Evolutionary conservation across 441 rosid species (phyloP).

Genomic region (Brassica hybrid): DNA sequence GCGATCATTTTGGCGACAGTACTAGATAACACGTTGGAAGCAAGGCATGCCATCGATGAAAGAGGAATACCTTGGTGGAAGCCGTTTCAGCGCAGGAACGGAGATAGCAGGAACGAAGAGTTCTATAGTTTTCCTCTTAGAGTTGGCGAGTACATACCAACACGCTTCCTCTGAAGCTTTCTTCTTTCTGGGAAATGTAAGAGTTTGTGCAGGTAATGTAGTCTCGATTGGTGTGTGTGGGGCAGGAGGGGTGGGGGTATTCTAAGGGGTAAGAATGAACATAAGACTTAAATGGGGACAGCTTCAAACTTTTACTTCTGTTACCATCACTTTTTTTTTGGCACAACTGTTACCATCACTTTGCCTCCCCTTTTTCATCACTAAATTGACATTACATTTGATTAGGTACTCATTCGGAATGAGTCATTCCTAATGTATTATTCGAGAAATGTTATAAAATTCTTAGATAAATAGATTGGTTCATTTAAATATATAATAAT

Average conservation of each 20-base stretch:
- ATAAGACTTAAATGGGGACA: background rate
- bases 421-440: too few relatives aligned
- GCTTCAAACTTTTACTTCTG: background rate
- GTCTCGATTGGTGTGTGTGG: background rate
- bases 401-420: too few relatives aligned
- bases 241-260: background rate
- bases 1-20: constrained; percentile 69
- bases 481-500: too few relatives aligned
- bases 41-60: constrained; percentile 44
- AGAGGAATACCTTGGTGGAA: constrained; percentile 92
- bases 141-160: constrained; percentile 60
- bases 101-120: constrained; percentile 74
- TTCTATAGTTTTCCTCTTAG: constrained; percentile 75
- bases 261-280: background rate
- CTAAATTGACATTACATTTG: too few relatives aligned
- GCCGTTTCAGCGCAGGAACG: constrained; percentile 75
- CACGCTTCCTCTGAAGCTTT: constrained; percentile 59
- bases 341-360: background rate
- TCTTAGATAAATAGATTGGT: too few relatives aligned
- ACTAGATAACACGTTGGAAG: constrained; percentile 82
- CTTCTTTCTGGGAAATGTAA: constrained; percentile 29
- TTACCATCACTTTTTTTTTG: background rate
- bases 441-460: too few relatives aligned
- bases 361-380: too few relatives aligned
- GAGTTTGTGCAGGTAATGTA: constrained; percentile 34